Conservation (phyloP, 2,329 filamentous ascomycete species). For the Aspergillus floridensis region DNA sequence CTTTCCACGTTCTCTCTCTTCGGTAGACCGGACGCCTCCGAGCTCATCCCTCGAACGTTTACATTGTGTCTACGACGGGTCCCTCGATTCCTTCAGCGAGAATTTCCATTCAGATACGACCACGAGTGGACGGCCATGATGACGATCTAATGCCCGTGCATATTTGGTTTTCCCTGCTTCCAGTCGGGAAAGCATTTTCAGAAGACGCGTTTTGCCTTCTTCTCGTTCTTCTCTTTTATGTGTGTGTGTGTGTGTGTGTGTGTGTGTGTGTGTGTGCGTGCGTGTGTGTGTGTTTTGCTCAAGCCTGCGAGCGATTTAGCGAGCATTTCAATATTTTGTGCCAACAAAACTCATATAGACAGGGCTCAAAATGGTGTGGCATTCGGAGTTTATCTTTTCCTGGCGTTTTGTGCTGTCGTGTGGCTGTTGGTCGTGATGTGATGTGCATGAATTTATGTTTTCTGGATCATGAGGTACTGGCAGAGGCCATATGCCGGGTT, state of each 20-base stretch:
- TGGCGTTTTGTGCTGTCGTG: constrained; percentile 4
- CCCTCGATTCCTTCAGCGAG: constrained; percentile 11
- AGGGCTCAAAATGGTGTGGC: constrained; percentile 4
- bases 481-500: not conserved
- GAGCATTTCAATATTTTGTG: constrained; percentile 9
- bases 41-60: not conserved
- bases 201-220: constrained; percentile 14
- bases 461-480: not conserved
- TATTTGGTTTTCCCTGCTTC: constrained; percentile 12
- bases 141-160: constrained; percentile 23
- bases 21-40: not conserved
- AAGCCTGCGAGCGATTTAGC: constrained; percentile 17
- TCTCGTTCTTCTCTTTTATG: not conserved
- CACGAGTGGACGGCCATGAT: constrained; percentile 17
- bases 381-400: constrained; percentile 9
- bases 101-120: constrained; percentile 14
- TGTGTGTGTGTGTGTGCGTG: not conserved
- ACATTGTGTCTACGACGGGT: constrained; percentile 13
- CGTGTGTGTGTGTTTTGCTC: not conserved
- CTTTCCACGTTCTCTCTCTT: not conserved
- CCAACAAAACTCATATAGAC: constrained; percentile 16
- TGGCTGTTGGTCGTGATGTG: not conserved
- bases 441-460: not conserved
- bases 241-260: not conserved
- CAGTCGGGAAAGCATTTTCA: constrained; percentile 18